Evolutionary conservation across 306 rosid genomes (phyloP).

Genomic region (Cucumis melo): DNA sequence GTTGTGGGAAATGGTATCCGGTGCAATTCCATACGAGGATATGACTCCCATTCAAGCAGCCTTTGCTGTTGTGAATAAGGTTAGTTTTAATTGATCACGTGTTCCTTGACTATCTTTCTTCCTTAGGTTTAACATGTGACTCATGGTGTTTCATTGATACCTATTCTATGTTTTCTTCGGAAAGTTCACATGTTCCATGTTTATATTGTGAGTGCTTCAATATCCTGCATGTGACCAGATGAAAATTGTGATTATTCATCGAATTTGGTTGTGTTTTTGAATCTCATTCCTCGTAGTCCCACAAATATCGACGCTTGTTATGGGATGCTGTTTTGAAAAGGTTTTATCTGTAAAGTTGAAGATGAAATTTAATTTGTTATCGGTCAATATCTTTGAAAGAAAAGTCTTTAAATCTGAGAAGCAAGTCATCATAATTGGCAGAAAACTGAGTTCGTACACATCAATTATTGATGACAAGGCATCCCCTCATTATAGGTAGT

Average conservation of each 20-base stretch:
- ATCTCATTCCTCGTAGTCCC: background rate
- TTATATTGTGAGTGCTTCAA: background rate
- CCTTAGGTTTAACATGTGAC: background rate
- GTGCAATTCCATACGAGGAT: conserved; percentile 71
- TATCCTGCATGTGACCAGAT: background rate
- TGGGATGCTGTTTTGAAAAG: background rate
- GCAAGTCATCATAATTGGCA: background rate
- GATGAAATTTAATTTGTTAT: background rate
- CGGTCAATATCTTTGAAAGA: background rate
- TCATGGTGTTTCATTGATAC: background rate
- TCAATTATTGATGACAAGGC: background rate
- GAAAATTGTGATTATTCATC: background rate
- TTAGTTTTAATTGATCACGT: conserved; percentile 8
- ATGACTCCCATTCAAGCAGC: conserved; percentile 98
- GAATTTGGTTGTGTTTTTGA: background rate
- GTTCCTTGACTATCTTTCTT: background rate
- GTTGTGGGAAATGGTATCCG: conserved; percentile 86
- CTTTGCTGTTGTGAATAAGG: conserved; percentile 91
- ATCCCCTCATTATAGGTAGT: background rate
- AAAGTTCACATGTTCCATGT: conserved; percentile 7
- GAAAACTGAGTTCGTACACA: background rate
- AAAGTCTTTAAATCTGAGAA: background rate
- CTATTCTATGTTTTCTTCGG: background rate
- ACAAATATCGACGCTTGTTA: background rate
- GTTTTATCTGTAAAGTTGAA: background rate